phyloP scores from a whole-genome alignment of 257 asterid species.

The Ajuga chamaepitys region DNA sequence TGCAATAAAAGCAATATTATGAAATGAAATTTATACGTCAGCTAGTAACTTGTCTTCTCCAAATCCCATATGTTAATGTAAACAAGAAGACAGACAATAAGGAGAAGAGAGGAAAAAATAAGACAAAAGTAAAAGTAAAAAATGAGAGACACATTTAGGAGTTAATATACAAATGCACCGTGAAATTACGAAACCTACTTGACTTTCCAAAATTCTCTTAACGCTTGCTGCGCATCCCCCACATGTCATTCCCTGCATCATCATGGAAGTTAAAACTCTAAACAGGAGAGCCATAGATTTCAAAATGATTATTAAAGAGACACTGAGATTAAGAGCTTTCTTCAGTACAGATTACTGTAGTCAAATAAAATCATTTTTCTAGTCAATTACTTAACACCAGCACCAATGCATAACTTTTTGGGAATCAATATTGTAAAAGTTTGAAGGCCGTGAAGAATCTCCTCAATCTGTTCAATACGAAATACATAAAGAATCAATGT shows the following conservation, averaged over 20 bases:
- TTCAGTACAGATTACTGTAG: background rate
- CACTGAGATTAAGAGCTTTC: background rate
- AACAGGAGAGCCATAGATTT: background rate
- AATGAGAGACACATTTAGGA: background rate
- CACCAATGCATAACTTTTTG: background rate
- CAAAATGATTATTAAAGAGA: background rate
- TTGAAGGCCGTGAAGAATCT: background rate
- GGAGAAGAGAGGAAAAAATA: too few relatives aligned
- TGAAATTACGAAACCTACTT: constrained; percentile 31
- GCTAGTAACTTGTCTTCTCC: constrained; percentile 12
- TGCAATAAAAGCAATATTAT: background rate
- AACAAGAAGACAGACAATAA: background rate
- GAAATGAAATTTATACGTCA: background rate
- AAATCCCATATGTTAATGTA: background rate
- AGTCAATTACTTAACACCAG: background rate
- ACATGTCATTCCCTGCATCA: constrained; percentile 67
- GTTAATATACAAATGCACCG: background rate
- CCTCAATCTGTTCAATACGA: background rate
- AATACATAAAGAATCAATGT: background rate
- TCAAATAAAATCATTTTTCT: background rate
- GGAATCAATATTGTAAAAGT: background rate
- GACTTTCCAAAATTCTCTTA: constrained; percentile 57
- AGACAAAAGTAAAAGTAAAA: too few relatives aligned
- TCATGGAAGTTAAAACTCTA: background rate
- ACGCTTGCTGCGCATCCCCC: constrained; percentile 72